Base-by-base conservation (phyloP, 2,329 filamentous ascomycete genomes). In the Aspergillus transmontanensis region DNA sequence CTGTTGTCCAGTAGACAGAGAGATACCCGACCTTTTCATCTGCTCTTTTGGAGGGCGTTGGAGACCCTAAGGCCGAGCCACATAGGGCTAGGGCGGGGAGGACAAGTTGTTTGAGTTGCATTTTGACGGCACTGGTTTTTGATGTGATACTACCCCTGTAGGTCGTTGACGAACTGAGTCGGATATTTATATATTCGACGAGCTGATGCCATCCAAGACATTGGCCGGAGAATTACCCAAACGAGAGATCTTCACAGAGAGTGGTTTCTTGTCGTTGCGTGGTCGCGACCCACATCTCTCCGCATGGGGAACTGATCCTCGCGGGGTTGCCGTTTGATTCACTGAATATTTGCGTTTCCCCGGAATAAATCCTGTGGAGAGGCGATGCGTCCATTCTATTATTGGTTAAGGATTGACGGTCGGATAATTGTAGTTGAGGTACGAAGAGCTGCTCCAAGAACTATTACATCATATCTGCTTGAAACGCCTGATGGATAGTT, bases 1-100 rank as follows among this genome's bases (percentile, higher is more conserved):
- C 57, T 1, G 63, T 67, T 6, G 57, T 67, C 65, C 65, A 67
- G 63, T 67, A 67, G 2, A 66, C 61, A 0, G 43, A 59, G 2
- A 67, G 59, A 28, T 67, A 67, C 9, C 65, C 63, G 5, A 58
- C 65, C 36, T 67, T 67, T 19, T 36, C 30, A 3, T 54, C 51
- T 14, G 21, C 28, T 21, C 28, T 12, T 10, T 23, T 12, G 4
- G 3, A 2, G 48, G 19, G 19, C 3, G 48, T 51, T 10, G 48
- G 48, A 3, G 48, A 21, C 10, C 28, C 48, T 14, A 51, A n/a
- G 19, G 48, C 28, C 5, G 48, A 51, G 48, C 48, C 48, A 34
- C 48, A 34, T 21, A 51, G 48, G 48, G 48, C 19, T n/a, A 51
- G 48, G 28, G 28, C 28, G 4, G 26, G 16, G 11, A 32, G 30